Conservation (phyloP, 129 eudicot species). For the Flaveria ramosissima region DNA sequence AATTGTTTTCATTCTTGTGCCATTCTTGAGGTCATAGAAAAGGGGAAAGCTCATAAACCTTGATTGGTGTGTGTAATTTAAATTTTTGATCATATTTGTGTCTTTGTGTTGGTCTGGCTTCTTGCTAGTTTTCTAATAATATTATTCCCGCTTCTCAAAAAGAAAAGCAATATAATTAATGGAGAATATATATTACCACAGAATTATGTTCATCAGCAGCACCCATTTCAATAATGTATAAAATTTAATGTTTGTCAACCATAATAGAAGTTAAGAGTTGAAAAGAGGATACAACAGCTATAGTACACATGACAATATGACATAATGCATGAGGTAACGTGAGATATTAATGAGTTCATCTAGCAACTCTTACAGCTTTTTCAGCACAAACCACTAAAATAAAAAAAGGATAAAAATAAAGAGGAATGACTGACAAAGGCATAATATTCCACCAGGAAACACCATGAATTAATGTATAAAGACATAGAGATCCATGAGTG, state of each 20-base stretch:
- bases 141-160: no score
- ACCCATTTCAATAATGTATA: background rate
- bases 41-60: no score
- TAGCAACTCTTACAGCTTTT: slow-evolving; percentile 22
- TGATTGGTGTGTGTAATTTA: no score
- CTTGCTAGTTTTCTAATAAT: no score
- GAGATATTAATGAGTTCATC: slow-evolving; percentile 25
- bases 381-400: background rate
- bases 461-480: slow-evolving; percentile 18
- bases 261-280: background rate
- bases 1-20: no score
- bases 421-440: slow-evolving; percentile 29
- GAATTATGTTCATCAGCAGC: background rate
- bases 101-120: no score
- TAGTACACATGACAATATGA: background rate
- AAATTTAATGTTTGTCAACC: slow-evolving; percentile 12
- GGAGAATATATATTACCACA: no score
- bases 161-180: no score
- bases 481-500: slow-evolving; percentile 21
- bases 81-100: no score
- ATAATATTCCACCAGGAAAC: slow-evolving; percentile 23
- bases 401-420: background rate
- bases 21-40: no score
- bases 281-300: slow-evolving; percentile 12
- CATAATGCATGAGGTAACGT: slow-evolving; percentile 4